A percentile compares a stretch with the other conserved stretches of the same genome.
phyloP scores from a whole-genome alignment of 108 stramenopile genomes.

The Conticribra weissflogii region DNA sequence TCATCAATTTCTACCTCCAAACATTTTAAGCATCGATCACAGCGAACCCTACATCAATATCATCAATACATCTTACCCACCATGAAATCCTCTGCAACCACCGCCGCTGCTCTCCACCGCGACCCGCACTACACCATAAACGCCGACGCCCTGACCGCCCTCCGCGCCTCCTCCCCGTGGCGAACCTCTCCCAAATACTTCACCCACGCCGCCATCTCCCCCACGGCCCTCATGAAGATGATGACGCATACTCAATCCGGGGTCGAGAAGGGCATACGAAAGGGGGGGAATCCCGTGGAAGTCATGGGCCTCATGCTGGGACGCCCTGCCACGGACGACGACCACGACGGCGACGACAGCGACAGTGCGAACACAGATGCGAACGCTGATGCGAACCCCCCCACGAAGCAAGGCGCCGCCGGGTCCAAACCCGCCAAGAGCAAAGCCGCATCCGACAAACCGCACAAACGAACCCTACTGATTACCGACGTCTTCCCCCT shows the following conservation, averaged over 20 bases:
- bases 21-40: no score
- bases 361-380: no score
- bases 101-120: no score
- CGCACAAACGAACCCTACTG: constrained; percentile 74
- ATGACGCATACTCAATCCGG: constrained; percentile 96
- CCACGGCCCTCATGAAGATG: constrained; percentile 85
- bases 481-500: constrained; percentile 97
- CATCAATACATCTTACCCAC: no score
- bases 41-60: no score
- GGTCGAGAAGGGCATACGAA: constrained; percentile 94
- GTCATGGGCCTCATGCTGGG: constrained; percentile 86
- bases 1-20: no score
- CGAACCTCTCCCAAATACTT: constrained; percentile 72
- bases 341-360: no score
- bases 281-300: constrained; percentile 94
- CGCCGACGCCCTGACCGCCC: constrained; percentile 42
- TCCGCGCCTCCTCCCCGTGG: constrained; percentile 70
- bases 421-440: no score
- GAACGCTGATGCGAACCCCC: no score
- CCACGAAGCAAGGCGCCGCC: no score
- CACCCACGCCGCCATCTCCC: constrained; percentile 61
- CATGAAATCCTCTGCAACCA: neutral
- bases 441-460: constrained; percentile 61
- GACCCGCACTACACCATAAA: constrained; percentile 37
- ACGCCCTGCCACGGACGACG: no score